These are phyloP conservation scores for Penicillium arizonense DNA, from an alignment of 495 filamentous ascomycete genomes.

Conservation along the genomic window DNA sequence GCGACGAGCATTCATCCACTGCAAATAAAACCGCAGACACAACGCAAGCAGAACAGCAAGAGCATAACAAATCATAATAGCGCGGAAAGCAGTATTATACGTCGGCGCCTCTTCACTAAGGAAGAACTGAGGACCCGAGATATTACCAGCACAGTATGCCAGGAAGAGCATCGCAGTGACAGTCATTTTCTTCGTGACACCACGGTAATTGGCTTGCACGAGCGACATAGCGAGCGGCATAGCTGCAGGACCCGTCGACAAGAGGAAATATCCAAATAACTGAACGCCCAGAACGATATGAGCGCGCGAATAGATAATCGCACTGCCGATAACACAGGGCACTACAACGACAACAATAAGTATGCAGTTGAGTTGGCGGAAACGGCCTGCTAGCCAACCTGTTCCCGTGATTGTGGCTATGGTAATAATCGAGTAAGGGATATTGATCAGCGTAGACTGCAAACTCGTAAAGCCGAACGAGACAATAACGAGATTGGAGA, in stretches of 20 bases:
- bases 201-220: slow-evolving; percentile 59
- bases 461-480: slow-evolving; percentile 43
- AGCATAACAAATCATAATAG: slow-evolving; percentile 53
- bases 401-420: slow-evolving; percentile 32
- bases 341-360: slow-evolving; percentile 28
- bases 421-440: slow-evolving; percentile 43
- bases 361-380: slow-evolving; percentile 28
- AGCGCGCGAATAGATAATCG: slow-evolving; percentile 55
- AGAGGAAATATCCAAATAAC: slow-evolving; percentile 58
- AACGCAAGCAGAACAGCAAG: slow-evolving; percentile 39
- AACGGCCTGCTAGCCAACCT: slow-evolving; percentile 38
- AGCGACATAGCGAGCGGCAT: slow-evolving; percentile 57
- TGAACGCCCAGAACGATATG: slow-evolving; percentile 50
- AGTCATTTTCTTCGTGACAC: slow-evolving; percentile 64
- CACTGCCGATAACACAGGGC: slow-evolving; percentile 51
- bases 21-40: slow-evolving; percentile 40
- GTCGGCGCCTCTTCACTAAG: slow-evolving; percentile 29
- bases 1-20: slow-evolving; percentile 36
- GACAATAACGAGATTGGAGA: slow-evolving; percentile 42
- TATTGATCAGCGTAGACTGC: slow-evolving; percentile 41
- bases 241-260: slow-evolving; percentile 50
- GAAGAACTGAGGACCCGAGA: slow-evolving; percentile 42
- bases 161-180: slow-evolving; percentile 43
- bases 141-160: slow-evolving; percentile 42
- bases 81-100: slow-evolving; percentile 47